A percentile compares a stretch with the other conserved stretches of the same genome.
Evolutionary conservation across 164 flowering plant genomes (phyloP).

Genomic region (Vitis cinerea): DNA sequence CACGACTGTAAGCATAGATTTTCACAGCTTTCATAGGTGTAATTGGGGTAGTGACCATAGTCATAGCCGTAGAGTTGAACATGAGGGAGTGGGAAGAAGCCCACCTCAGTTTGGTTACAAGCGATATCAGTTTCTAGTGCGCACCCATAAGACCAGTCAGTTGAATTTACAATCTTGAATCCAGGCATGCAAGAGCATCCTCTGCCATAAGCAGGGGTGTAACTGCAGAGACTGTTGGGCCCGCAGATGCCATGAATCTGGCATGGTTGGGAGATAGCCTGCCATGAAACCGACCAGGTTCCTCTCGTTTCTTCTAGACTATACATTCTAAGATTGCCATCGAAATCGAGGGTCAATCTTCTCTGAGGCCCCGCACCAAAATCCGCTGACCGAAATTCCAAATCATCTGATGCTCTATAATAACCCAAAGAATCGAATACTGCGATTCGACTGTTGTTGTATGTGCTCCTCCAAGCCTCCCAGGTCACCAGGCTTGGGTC

Average conservation of each 20-base stretch:
- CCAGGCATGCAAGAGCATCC: constrained; percentile 27
- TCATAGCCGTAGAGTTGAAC: constrained; percentile 33
- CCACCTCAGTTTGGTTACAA: background rate
- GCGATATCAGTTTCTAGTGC: constrained; percentile 20
- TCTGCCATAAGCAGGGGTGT: background rate
- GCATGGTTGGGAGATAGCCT: constrained; percentile 18
- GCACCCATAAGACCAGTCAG: constrained; percentile 39
- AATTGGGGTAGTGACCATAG: background rate
- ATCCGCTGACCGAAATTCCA: constrained; percentile 12
- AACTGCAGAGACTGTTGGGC: constrained; percentile 22
- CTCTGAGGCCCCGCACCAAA: constrained; percentile 10
- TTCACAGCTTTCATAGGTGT: constrained; percentile 17
- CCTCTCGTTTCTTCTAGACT: background rate
- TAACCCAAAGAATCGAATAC: constrained; percentile 17
- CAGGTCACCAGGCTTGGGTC: background rate
- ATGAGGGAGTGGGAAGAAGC: constrained; percentile 14
- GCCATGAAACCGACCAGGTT: constrained; percentile 26
- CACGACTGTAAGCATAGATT: constrained; percentile 15
- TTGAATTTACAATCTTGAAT: constrained; percentile 1
- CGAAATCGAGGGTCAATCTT: constrained; percentile 28
- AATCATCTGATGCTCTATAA: constrained; percentile 19
- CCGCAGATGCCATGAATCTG: constrained; percentile 29
- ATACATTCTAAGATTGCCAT: constrained; percentile 31
- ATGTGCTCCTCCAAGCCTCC: constrained; percentile 10
- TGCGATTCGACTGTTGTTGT: constrained; percentile 24